Conservation (phyloP, 129 eudicot species). For the Lonicera japonica region DNA sequence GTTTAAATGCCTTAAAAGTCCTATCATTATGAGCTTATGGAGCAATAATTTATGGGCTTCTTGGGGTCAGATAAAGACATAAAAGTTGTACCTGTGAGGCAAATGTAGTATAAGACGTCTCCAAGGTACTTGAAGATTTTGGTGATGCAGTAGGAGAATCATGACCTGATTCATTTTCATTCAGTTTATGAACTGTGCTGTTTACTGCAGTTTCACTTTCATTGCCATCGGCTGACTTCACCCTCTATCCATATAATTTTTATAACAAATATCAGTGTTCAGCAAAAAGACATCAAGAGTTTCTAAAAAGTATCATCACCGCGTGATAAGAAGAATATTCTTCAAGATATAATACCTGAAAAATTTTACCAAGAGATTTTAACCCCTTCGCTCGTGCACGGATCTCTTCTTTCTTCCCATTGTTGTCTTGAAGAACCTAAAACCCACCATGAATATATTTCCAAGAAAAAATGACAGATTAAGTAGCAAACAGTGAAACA, state of each 20-base stretch:
- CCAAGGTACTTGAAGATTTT: slow-evolving; percentile 28
- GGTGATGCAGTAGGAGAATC: slow-evolving; percentile 28
- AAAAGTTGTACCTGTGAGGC: slow-evolving; percentile 46
- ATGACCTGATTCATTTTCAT: slow-evolving; percentile 45
- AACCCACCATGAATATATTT: slow-evolving; percentile 1
- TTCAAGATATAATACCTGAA: slow-evolving; percentile 48
- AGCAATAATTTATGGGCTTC: not conserved
- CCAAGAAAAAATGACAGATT: slow-evolving; percentile 1
- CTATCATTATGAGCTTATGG: slow-evolving; percentile 7
- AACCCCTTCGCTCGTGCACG: slow-evolving; percentile 90
- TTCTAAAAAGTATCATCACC: not conserved
- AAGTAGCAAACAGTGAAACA: not conserved
- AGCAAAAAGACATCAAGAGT: not conserved
- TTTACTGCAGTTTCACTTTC: slow-evolving; percentile 46
- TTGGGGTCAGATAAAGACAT: not conserved
- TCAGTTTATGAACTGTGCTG: slow-evolving; percentile 34
- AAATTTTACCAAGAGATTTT: slow-evolving; percentile 81
- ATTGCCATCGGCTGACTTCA: slow-evolving; percentile 42
- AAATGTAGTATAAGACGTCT: slow-evolving; percentile 29
- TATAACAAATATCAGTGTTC: slow-evolving; percentile 15
- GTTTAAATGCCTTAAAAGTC: not conserved
- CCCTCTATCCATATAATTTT: slow-evolving; percentile 37
- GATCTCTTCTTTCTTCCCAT: slow-evolving; percentile 77
- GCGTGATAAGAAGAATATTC: not conserved
- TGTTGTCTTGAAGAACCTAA: slow-evolving; percentile 86